phyloP scores from a whole-genome alignment of 768 basidiomycete species.

The Termitomyces sp. region DNA sequence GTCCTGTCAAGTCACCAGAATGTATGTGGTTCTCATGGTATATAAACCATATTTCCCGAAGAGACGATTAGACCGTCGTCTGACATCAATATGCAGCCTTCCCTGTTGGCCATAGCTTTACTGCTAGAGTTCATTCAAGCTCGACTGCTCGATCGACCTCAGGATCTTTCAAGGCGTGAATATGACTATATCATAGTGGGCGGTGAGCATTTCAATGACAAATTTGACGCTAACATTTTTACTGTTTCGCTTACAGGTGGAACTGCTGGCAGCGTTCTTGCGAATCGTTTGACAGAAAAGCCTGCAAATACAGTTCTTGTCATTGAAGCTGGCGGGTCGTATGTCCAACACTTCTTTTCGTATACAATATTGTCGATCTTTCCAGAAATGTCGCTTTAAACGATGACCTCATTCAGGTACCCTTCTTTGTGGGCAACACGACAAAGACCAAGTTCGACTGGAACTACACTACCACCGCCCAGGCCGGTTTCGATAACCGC shows the following conservation, averaged over 20 bases:
- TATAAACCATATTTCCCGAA: background rate
- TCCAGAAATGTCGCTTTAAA: too few species aligned
- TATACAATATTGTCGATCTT: too few species aligned
- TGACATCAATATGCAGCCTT: background rate
- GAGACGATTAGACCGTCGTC: too few species aligned
- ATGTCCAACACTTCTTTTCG: too few species aligned
- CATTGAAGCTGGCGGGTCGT: too few species aligned
- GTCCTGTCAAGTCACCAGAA: too few species aligned
- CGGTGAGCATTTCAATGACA: background rate
- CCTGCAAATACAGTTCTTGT: background rate
- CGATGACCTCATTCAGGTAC: too few species aligned
- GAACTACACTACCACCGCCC: too few species aligned
- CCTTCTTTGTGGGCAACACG: too few species aligned
- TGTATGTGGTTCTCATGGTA: too few species aligned
- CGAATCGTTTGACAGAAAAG: conserved; percentile 5
- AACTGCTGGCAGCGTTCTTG: conserved; percentile 7
- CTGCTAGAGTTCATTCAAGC: background rate
- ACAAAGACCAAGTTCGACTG: too few species aligned
- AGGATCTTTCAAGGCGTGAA: background rate
- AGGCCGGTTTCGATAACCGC: too few species aligned
- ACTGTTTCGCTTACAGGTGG: background rate
- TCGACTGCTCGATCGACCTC: background rate
- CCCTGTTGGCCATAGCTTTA: background rate
- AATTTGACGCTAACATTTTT: background rate
- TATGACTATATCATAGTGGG: conserved; percentile 8